phyloP scores from a whole-genome alignment of 2,329 filamentous ascomycete genomes.

The Cladophialophora chaetospira region DNA sequence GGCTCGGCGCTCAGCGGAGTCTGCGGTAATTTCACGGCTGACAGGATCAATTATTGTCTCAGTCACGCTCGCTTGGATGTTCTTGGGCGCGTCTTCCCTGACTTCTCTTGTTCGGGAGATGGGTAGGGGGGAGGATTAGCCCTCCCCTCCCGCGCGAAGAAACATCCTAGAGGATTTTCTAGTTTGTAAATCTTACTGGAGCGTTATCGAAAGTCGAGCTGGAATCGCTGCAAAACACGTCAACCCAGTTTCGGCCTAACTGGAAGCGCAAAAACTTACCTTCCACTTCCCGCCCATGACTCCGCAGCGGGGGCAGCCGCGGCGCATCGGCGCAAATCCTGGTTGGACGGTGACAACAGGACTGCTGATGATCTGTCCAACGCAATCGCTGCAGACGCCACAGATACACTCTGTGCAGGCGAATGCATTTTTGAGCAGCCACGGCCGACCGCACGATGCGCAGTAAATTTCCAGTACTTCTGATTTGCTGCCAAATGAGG shows the following conservation, averaged over 20 bases:
- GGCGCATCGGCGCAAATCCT: slow-evolving; percentile 38
- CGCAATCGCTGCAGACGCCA: slow-evolving; percentile 84
- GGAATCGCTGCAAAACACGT: slow-evolving; percentile 39
- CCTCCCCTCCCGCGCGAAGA: slow-evolving; percentile 4
- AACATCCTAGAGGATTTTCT: slow-evolving; percentile 13
- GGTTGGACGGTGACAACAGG: slow-evolving; percentile 40
- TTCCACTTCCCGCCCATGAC: slow-evolving; percentile 51
- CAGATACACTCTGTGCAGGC: slow-evolving; percentile 97
- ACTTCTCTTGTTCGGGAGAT: slow-evolving; percentile 13
- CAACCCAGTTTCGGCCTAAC: background rate
- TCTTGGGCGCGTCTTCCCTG: slow-evolving; percentile 17
- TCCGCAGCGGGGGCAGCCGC: slow-evolving; percentile 50
- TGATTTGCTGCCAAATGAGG: slow-evolving; percentile 46
- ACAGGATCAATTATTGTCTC: slow-evolving; percentile 29
- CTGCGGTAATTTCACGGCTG: slow-evolving; percentile 32
- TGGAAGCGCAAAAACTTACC: background rate
- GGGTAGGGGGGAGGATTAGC: slow-evolving; percentile 8
- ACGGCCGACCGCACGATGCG: slow-evolving; percentile 78
- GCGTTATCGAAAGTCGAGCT: slow-evolving; percentile 49
- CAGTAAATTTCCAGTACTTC: slow-evolving; percentile 83
- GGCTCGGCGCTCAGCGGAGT: slow-evolving; percentile 30
- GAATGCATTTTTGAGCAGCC: slow-evolving; percentile 77
- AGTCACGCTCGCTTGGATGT: slow-evolving; percentile 25
- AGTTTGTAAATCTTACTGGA: slow-evolving; percentile 15
- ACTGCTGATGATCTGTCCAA: slow-evolving; percentile 53